Evolutionary conservation across 768 basidiomycete genomes (phyloP), one percentile per base, ranked within the genome.

Genomic region (Boletus rufocinnamomeus): DNA sequence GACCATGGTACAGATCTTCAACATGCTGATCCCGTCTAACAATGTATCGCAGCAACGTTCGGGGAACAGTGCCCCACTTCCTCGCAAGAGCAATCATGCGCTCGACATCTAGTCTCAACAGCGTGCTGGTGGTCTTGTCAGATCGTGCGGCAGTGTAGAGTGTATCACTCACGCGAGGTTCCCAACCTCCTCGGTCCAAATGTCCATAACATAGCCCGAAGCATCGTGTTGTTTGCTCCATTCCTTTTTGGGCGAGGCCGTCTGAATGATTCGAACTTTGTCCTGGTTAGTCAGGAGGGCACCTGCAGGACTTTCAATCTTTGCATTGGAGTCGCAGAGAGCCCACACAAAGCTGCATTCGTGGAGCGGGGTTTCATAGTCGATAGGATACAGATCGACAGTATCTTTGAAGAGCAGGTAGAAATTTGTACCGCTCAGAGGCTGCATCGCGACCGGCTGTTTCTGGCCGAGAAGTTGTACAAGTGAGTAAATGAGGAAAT

Each of bases 1-100:
- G 3, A 9, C 3, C 5, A 43, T 0, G 14, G 8, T 27, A 45
- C n/a, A 10, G 4, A 13, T 0, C 1, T 13, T 32, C 47, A 7
- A 48, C 13, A 0, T 2, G 1, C 6, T 5, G 2, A 21, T 32
- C 47, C 6, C 13, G 2, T 11, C 0, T 1, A 4, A 1, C 0
- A 2, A 32, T 17, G 8, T 10, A 7, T 3, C 7, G 2, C n/a
- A 47, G 28, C 6, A 47, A n/a, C n/a, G 11, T 9, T 8, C 21
- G n/a, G 23, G 48, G 48, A 16, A 16, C 3, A 0, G 3, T 16
- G 3, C 48, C 32, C 32, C 48, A 49, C 13, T 32, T 49, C 6
- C 2, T 34, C 8, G 32, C 30, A 3, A 49, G 48, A 1, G 32
- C 34, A 13, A 9, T 21, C 14, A 49, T 34, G 14, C 48, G 21